phyloP scores from a whole-genome alignment of 163 green algal species.

The Coccomyxa subellipsoidea region DNA sequence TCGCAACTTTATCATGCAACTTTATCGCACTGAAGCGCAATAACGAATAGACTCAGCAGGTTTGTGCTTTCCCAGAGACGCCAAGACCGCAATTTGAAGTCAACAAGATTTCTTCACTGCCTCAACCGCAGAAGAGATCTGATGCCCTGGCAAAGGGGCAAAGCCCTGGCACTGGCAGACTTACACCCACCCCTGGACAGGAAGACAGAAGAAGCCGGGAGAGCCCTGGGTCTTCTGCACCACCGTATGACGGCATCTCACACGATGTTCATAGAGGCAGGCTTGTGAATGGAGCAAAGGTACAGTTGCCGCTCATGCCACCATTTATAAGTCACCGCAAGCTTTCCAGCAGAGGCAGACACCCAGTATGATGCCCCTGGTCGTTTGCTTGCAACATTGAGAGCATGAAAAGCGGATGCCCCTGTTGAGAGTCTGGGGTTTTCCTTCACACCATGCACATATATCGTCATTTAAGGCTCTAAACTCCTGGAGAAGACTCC shows the following conservation, averaged over 20 bases:
- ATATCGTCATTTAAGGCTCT: too few relatives aligned
- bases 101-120: not conserved
- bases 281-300: not conserved
- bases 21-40: not conserved
- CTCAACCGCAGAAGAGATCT: not conserved
- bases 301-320: not conserved
- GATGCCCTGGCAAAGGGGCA: not conserved
- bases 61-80: not conserved
- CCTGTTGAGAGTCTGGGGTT: not conserved
- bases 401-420: constrained; percentile 4
- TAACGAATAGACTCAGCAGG: too few relatives aligned
- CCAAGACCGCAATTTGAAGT: not conserved
- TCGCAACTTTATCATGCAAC: not conserved
- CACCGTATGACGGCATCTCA: not conserved
- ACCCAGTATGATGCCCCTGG: not conserved
- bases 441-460: not conserved
- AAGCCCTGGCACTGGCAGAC: too few relatives aligned
- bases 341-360: constrained; percentile 2
- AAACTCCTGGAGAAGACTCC: too few relatives aligned
- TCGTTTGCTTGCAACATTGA: not conserved
- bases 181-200: too few relatives aligned
- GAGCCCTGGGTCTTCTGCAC: not conserved
- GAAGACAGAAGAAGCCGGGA: too few relatives aligned
- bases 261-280: not conserved
- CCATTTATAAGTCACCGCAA: not conserved